Evolutionary conservation across 1,139 yeast species (phyloP).

Genomic region (Kodamaea fungicola): DNA sequence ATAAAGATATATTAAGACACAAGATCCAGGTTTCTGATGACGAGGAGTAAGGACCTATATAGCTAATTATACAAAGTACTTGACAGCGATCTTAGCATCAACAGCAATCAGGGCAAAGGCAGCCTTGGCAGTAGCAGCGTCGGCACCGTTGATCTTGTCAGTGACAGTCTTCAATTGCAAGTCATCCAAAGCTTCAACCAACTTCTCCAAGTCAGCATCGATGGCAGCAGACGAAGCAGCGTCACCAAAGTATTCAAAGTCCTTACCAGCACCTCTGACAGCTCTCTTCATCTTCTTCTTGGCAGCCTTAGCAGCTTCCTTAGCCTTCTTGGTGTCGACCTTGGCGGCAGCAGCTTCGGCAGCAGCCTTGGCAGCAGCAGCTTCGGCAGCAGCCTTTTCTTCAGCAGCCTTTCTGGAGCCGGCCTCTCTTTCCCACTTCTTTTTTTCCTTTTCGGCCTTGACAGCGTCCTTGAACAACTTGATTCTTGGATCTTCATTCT

Average conservation of each 20-base stretch:
- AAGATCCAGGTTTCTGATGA: conserved; percentile 27
- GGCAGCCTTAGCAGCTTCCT: conserved; percentile 96
- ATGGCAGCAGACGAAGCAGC: conserved; percentile 61
- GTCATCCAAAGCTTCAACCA: conserved; percentile 80
- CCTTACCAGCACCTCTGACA: conserved; percentile 80
- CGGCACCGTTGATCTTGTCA: conserved; percentile 51
- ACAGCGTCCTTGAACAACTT: conserved; percentile 90
- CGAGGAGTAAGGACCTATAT: conserved; percentile 3
- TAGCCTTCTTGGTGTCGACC: conserved; percentile 78
- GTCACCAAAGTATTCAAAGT: conserved; percentile 79
- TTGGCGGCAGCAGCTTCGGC: conserved; percentile 71
- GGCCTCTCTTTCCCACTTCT: conserved; percentile 97
- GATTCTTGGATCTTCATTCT: conserved; percentile 91
- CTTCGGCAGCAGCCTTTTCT: conserved; percentile 85
- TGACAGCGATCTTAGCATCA: conserved; percentile 33
- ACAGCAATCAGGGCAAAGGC: conserved; percentile 48
- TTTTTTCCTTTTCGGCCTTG: conserved; percentile 90
- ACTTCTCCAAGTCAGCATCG: conserved; percentile 74
- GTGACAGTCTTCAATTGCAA: conserved; percentile 70
- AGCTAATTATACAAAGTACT: conserved; percentile 10
- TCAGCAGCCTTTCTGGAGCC: conserved; percentile 95
- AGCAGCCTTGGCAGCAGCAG: conserved; percentile 67
- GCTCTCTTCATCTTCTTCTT: conserved; percentile 98
- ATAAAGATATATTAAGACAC: conserved; percentile 51
- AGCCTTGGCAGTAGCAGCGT: conserved; percentile 50